These are phyloP conservation scores for Eucalyptus erythrocorys DNA, from an alignment of 345 rosid species.

Conservation along the genomic window DNA sequence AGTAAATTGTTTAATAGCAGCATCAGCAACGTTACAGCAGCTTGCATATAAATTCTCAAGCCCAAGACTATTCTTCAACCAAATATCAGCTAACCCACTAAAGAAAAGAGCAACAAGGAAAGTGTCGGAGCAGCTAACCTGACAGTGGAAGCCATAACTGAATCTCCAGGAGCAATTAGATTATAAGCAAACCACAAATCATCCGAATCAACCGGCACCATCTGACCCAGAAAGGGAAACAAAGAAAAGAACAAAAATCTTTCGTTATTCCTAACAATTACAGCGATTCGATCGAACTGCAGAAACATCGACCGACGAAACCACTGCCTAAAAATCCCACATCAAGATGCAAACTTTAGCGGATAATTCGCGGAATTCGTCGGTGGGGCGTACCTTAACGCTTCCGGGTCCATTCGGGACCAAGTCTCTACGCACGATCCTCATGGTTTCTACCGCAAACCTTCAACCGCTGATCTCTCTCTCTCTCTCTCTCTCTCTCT, in stretches of 20 bases:
- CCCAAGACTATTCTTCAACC: not conserved
- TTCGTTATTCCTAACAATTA: not conserved
- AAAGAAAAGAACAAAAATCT: not conserved
- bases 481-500: not conserved
- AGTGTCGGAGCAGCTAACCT: conserved; percentile 23
- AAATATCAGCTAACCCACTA: not conserved
- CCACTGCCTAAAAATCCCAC: not conserved
- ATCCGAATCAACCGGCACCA: conserved; percentile 73
- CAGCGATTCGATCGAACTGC: not conserved
- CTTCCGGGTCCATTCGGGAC: conserved; percentile 67
- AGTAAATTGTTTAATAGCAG: not conserved
- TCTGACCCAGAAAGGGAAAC: conserved; percentile 12
- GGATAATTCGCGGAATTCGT: not conserved
- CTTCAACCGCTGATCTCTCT: not conserved
- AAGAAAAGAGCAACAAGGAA: not conserved
- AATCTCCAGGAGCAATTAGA: conserved; percentile 61
- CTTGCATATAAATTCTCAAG: not conserved
- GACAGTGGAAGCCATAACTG: conserved; percentile 82
- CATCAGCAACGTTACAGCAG: not conserved
- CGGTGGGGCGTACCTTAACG: conserved; percentile 42
- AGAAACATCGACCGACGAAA: not conserved
- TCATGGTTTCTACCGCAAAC: conserved; percentile 16
- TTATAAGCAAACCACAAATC: conserved; percentile 94
- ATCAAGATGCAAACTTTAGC: not conserved
- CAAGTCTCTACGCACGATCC: conserved; percentile 35